Conservation (phyloP, 495 filamentous ascomycete species). For the Lophiotrema nucula region DNA sequence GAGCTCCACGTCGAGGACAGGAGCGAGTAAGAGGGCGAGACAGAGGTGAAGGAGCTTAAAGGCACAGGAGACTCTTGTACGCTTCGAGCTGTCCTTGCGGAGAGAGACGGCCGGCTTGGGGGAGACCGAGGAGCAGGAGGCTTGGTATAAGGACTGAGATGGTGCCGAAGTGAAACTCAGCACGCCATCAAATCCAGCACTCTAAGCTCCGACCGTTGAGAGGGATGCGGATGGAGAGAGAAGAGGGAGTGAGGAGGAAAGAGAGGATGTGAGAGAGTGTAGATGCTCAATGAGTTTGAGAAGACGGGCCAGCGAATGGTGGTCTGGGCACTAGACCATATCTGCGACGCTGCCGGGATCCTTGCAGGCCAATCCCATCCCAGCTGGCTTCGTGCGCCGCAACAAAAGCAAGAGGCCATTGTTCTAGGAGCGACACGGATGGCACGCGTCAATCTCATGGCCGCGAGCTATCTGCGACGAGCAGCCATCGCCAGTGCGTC, state of each 20-base stretch:
- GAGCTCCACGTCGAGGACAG: conserved; percentile 39
- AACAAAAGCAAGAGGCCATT: too few species aligned
- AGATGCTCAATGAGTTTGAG: conserved; percentile 27
- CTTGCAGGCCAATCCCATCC: not conserved
- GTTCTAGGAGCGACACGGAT: too few species aligned
- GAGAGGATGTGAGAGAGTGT: conserved; percentile 18
- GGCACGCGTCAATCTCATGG: not conserved
- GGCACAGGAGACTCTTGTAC: conserved; percentile 26
- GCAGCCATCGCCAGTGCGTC: not conserved
- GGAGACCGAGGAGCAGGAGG: conserved; percentile 33
- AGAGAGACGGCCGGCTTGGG: conserved; percentile 34
- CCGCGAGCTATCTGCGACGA: not conserved
- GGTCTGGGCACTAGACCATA: conserved; percentile 17
- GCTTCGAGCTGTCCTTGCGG: conserved; percentile 30
- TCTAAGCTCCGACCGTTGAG: conserved; percentile 35
- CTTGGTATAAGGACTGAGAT: conserved; percentile 26
- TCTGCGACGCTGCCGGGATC: not conserved
- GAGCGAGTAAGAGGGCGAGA: not conserved
- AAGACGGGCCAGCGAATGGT: conserved; percentile 1
- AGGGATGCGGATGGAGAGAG: conserved; percentile 19
- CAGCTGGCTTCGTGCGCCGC: too few species aligned
- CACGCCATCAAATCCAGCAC: conserved; percentile 34
- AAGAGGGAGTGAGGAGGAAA: conserved; percentile 12
- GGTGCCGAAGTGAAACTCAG: conserved; percentile 14
- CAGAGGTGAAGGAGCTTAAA: conserved; percentile 20